These are phyloP conservation scores for Thielaviopsis musarum DNA, from an alignment of 2,329 filamentous ascomycete species.

Conservation along the genomic window DNA sequence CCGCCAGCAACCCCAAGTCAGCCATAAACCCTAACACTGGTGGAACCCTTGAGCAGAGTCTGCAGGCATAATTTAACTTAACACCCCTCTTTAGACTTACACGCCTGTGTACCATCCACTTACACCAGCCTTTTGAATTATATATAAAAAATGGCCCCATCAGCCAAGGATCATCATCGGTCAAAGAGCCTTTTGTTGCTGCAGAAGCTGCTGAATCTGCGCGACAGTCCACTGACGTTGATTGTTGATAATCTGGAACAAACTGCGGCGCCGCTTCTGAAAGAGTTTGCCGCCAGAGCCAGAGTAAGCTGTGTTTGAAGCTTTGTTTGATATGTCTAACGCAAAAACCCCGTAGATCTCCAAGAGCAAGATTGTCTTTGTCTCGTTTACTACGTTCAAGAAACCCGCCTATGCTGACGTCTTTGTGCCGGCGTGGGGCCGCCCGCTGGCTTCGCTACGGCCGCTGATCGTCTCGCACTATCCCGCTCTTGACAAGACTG, in stretches of 20 bases:
- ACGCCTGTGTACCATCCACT: too few relatives aligned
- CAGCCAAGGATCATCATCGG: constrained; percentile 48
- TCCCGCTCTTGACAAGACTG: constrained; percentile 21
- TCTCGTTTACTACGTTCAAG: constrained; percentile 60
- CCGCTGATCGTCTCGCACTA: constrained; percentile 42
- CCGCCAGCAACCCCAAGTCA: too few relatives aligned
- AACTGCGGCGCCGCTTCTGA: constrained; percentile 49
- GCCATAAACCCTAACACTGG: too few relatives aligned
- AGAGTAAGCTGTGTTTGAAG: constrained; percentile 35
- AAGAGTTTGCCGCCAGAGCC: constrained; percentile 59
- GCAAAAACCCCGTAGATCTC: constrained; percentile 21
- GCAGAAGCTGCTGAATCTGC: constrained; percentile 61
- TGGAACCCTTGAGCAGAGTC: too few relatives aligned
- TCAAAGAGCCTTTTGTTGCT: constrained; percentile 75
- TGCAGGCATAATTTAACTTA: too few relatives aligned
- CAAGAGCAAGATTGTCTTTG: constrained; percentile 54
- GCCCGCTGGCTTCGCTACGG: constrained; percentile 36
- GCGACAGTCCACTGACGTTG: constrained; percentile 77
- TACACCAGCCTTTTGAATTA: too few relatives aligned
- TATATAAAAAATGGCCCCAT: constrained; percentile 32
- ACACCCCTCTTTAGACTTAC: too few relatives aligned
- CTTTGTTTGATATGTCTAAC: background rate
- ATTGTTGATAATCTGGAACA: constrained; percentile 77
- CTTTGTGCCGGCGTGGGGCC: constrained; percentile 48
- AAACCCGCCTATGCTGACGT: constrained; percentile 47